Evolutionary conservation across 106 monocot species (phyloP).

Genomic region (Allium cepa): DNA sequence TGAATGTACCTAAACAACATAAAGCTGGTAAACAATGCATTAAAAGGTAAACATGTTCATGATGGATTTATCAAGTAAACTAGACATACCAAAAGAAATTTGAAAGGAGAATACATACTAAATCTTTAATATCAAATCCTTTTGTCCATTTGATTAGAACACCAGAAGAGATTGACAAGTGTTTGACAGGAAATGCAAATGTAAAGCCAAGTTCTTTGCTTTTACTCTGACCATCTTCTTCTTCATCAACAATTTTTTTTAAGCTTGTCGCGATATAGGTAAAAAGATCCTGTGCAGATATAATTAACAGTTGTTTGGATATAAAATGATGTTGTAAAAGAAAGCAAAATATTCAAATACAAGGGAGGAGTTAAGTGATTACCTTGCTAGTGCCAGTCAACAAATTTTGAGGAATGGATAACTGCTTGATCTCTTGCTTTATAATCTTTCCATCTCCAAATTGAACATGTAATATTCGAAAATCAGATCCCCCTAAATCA

Average conservation of each 20-base stretch:
- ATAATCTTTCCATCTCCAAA: slow-evolving; percentile 44
- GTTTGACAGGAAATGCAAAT: slow-evolving; percentile 79
- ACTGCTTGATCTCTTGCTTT: slow-evolving; percentile 27
- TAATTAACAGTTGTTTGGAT: background rate
- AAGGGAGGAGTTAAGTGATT: background rate
- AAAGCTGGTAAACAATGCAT: background rate
- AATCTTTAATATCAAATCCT: slow-evolving; percentile 61
- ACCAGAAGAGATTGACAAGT: slow-evolving; percentile 73
- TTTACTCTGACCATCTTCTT: slow-evolving; percentile 10
- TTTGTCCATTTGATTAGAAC: slow-evolving; percentile 75
- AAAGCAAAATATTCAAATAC: background rate
- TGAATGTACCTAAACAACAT: background rate
- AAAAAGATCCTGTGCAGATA: slow-evolving; percentile 44
- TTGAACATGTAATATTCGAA: slow-evolving; percentile 62
- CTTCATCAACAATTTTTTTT: slow-evolving; percentile 28
- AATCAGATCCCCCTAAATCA: slow-evolving; percentile 66
- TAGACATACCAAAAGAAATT: background rate
- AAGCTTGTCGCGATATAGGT: slow-evolving; percentile 48
- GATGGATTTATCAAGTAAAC: background rate
- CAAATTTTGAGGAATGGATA: slow-evolving; percentile 51
- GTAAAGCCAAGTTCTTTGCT: slow-evolving; percentile 64
- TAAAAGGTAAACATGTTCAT: background rate
- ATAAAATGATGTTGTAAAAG: background rate
- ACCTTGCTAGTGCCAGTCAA: slow-evolving; percentile 60
- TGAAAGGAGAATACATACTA: slow-evolving; percentile 33